Conservation (phyloP, 2,329 filamentous ascomycete species). For the Talaromyces sp. region DNA sequence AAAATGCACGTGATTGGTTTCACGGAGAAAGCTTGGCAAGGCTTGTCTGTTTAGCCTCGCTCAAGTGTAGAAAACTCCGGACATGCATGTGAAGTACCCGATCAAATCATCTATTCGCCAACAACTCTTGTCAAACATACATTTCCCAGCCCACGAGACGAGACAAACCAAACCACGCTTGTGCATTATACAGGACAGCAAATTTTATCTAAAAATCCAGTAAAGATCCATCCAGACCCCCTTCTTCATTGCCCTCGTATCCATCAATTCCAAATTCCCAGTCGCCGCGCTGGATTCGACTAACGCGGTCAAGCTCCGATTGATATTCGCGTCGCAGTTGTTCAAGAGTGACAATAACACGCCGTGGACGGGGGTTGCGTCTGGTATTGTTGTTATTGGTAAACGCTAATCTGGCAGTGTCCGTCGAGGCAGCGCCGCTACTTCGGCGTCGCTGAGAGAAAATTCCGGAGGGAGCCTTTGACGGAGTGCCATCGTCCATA, state of each 20-base stretch:
- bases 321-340: constrained; percentile 88
- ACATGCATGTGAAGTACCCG: too few species aligned
- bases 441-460: constrained; percentile 11
- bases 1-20: neutral
- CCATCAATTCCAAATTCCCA: constrained; percentile 64
- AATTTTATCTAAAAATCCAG: constrained; percentile 8
- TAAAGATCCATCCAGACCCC: constrained; percentile 11
- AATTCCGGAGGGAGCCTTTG: constrained; percentile 18
- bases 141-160: neutral
- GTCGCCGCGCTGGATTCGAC: constrained; percentile 81
- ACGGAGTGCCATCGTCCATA: constrained; percentile 36
- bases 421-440: constrained; percentile 14
- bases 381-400: constrained; percentile 20
- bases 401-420: neutral
- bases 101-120: neutral
- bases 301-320: constrained; percentile 80
- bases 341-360: constrained; percentile 77
- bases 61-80: too few species aligned
- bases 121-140: neutral
- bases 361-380: constrained; percentile 47
- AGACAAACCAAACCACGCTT: neutral
- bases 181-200: neutral
- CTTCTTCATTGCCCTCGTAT: constrained; percentile 28
- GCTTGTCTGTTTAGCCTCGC: too few species aligned
- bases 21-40: constrained; percentile 4